Conservation (phyloP, 257 asterid species). For the Cordia subcordata region DNA sequence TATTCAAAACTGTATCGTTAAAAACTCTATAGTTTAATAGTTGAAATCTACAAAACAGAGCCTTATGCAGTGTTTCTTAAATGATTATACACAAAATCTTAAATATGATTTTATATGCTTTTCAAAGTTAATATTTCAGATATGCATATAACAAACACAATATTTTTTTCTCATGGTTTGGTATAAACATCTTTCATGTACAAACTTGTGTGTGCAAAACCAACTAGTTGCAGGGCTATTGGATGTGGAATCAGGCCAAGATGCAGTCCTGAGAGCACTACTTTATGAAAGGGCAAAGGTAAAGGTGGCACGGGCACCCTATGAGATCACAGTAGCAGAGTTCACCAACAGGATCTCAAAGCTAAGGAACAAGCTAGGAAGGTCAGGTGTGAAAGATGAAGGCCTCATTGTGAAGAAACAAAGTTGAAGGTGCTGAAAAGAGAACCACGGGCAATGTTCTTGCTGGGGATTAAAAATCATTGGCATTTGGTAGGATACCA, state of each 20-base stretch:
- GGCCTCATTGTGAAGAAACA: slow-evolving; percentile 52
- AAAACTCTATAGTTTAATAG: too few species aligned
- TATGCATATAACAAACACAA: too few species aligned
- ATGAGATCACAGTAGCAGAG: slow-evolving; percentile 30
- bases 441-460: slow-evolving; percentile 52
- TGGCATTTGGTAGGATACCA: slow-evolving; percentile 58
- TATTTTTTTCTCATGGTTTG: too few species aligned
- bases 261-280: slow-evolving; percentile 32
- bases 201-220: neutral
- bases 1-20: too few species aligned
- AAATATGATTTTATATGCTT: too few species aligned
- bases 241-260: slow-evolving; percentile 55
- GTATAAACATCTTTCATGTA: too few species aligned
- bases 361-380: slow-evolving; percentile 46
- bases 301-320: slow-evolving; percentile 19
- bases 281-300: slow-evolving; percentile 8
- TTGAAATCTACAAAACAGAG: too few species aligned
- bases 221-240: slow-evolving; percentile 48
- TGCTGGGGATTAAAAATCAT: slow-evolving; percentile 43
- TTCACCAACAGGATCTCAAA: slow-evolving; percentile 29
- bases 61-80: too few species aligned
- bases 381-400: slow-evolving; percentile 60
- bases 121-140: too few species aligned
- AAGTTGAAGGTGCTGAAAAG: slow-evolving; percentile 50
- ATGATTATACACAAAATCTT: too few species aligned